phyloP scores from a whole-genome alignment of 306 rosid species.

The Ceratonia siliqua region DNA sequence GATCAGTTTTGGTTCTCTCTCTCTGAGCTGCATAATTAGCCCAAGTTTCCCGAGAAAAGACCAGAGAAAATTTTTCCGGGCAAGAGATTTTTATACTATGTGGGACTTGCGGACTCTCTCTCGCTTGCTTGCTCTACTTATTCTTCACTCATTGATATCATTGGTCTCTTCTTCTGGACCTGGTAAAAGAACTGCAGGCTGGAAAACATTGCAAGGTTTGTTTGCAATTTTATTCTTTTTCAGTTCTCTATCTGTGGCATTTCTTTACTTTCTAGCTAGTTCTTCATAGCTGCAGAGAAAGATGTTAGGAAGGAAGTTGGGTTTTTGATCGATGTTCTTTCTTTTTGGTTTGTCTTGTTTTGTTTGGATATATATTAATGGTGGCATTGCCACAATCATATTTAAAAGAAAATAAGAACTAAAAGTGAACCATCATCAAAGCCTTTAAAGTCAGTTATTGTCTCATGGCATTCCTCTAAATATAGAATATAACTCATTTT shows the following conservation, averaged over 20 bases:
- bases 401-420: no score
- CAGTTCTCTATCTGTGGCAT: neutral
- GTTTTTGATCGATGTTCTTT: neutral
- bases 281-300: neutral
- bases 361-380: neutral
- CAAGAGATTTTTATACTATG: slow-evolving; percentile 32
- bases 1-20: neutral
- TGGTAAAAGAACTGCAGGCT: slow-evolving; percentile 27
- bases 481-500: no score
- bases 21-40: slow-evolving; percentile 30
- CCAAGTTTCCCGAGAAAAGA: slow-evolving; percentile 24
- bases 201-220: slow-evolving; percentile 71
- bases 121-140: slow-evolving; percentile 39
- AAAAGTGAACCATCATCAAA: neutral
- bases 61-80: slow-evolving; percentile 25
- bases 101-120: slow-evolving; percentile 50
- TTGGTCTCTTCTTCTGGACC: slow-evolving; percentile 70
- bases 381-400: slow-evolving; percentile 1
- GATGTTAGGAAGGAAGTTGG: neutral
- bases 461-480: no score
- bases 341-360: neutral
- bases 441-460: neutral
- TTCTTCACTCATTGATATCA: slow-evolving; percentile 46
- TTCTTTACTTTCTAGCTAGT: neutral
- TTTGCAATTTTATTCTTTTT: neutral